A percentile compares a stretch with the other conserved stretches of the same genome.
Conservation (phyloP, 2,329 filamentous ascomycete species). For the Paecilomyces dactylethromorphus region DNA sequence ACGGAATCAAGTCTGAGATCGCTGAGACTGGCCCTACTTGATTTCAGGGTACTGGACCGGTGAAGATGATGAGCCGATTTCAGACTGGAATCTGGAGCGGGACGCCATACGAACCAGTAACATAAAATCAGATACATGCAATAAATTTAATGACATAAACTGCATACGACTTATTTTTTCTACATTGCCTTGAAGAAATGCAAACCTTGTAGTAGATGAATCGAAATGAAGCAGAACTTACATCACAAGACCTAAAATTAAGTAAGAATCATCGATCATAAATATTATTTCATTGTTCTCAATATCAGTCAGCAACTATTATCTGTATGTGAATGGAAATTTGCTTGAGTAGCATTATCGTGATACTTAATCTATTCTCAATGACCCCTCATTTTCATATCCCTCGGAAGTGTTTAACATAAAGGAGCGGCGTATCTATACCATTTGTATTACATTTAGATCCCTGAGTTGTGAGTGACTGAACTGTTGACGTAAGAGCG, state of each 20-base stretch:
- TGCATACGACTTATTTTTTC: not conserved
- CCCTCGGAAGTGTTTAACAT: too few relatives aligned
- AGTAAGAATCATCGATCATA: too few relatives aligned
- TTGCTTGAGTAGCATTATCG: too few relatives aligned
- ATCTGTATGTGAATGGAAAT: too few relatives aligned
- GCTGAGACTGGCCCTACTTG: not conserved
- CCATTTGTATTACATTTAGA: too few relatives aligned
- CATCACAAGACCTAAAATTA: not conserved
- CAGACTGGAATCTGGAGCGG: not conserved
- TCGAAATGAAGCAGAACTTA: not conserved
- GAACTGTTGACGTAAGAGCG: too few relatives aligned
- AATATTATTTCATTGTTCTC: too few relatives aligned
- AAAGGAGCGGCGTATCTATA: too few relatives aligned
- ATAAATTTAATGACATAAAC: conserved; percentile 6
- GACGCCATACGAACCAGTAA: not conserved
- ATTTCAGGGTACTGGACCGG: not conserved
- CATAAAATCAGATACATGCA: conserved; percentile 12
- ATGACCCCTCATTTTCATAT: too few relatives aligned
- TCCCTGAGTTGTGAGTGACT: too few relatives aligned
- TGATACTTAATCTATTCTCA: too few relatives aligned
- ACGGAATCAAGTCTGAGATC: not conserved
- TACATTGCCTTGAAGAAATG: not conserved
- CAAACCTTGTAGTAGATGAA: not conserved
- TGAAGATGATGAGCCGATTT: conserved; percentile 5
- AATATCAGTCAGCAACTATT: too few relatives aligned